Base-by-base conservation (phyloP, 1,284 basidiomycete species). In the Tetrapyrgos nigripes region DNA sequence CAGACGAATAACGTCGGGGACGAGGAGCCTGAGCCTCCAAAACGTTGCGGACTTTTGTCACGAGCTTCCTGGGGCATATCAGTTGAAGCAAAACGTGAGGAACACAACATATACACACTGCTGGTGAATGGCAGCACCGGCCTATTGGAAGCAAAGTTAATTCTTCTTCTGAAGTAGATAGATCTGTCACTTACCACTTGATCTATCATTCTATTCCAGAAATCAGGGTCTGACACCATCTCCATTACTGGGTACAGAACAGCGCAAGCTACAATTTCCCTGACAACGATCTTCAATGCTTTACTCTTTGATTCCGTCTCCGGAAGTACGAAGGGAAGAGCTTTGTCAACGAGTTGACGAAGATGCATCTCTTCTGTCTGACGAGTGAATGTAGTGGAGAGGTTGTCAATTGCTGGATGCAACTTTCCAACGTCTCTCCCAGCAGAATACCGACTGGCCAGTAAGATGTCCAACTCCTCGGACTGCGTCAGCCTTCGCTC, bases 181-280 rank as follows among this genome's bases (percentile, higher is more conserved):
- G 11, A 46, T 19, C 35, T 21, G 10, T 27, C 35, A 50, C 26
- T 33, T 73, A 93, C 93, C 74, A 93, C 84, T 76, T 96, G 90
- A 71, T 98, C 96, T 54, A 98, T 92, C 48, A 88, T 85, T 55
- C 88, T 82, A 75, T 98, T 98, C 94, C 96, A 98, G 65, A 97
- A 97, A 73, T 98, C 97, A 17, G 95, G 93, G 70, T 98, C 96
- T 50, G 92, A 84, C 46, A 98, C 70, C 88, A 96, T 92, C 56
- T 98, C 93, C 79, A 98, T 89, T 55, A 97, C 73, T 3, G 96
- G 94, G 67, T 91, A 87, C 29, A 98, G 71, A 4, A 97, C 86
- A 1, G 89, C 80, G 67, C 93, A 96, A 4, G 92, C 85, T 2
- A 92, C 77, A 64, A 98, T 84, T 73, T 99, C 97, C 47, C 94